phyloP scores from a whole-genome alignment of 2,329 filamentous ascomycete species.

The Pyrenochaeta sp. region DNA sequence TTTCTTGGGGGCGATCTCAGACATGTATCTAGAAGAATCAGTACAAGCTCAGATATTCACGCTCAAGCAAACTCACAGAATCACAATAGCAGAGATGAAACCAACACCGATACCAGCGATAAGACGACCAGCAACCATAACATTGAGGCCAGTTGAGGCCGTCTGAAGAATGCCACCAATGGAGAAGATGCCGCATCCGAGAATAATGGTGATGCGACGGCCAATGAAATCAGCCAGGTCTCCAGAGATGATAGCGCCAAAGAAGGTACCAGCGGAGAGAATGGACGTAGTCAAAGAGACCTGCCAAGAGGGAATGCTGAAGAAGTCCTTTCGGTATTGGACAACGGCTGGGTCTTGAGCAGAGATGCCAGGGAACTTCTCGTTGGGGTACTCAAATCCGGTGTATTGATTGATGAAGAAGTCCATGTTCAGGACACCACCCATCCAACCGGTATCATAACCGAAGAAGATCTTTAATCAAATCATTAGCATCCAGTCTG shows the following conservation, averaged over 20 bases:
- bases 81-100: conserved; percentile 71
- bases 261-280: conserved; percentile 79
- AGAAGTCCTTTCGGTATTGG: conserved; percentile 66
- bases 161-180: conserved; percentile 66
- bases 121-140: conserved; percentile 76
- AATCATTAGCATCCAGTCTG: neutral
- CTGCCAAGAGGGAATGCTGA: conserved; percentile 42
- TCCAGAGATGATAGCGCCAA: conserved; percentile 69
- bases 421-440: conserved; percentile 65
- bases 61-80: conserved; percentile 53
- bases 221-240: conserved; percentile 72
- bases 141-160: conserved; percentile 65
- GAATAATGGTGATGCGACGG: conserved; percentile 70
- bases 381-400: conserved; percentile 39
- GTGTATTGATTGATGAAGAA: conserved; percentile 51
- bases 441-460: conserved; percentile 82
- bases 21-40: conserved; percentile 72
- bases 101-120: conserved; percentile 79
- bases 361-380: conserved; percentile 50
- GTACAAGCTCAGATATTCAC: neutral
- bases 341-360: conserved; percentile 66
- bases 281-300: conserved; percentile 75
- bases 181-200: conserved; percentile 69
- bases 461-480: conserved; percentile 68
- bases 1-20: conserved; percentile 74